Conservation (phyloP, 2,329 filamentous ascomycete genomes). For the Epichloe sibirici region DNA sequence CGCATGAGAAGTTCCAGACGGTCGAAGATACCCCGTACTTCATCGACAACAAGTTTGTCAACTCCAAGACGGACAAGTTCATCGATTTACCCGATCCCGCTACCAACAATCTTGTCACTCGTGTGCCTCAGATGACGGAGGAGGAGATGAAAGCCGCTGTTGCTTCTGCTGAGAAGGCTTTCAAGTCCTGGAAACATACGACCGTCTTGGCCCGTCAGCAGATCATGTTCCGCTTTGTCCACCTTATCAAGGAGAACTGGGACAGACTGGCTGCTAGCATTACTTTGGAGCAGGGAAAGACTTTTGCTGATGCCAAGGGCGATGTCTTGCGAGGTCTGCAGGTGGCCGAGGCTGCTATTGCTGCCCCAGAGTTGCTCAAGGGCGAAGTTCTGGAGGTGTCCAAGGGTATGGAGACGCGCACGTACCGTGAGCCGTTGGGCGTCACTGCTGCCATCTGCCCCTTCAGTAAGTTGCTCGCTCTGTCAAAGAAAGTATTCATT, state of each 20-base stretch:
- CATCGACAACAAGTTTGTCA: conserved; percentile 65
- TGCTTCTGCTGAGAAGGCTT: conserved; percentile 63
- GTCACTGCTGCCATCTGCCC: conserved; percentile 77
- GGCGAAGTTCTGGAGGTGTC: conserved; percentile 76
- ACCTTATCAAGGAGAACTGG: conserved; percentile 72
- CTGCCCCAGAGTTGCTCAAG: conserved; percentile 68
- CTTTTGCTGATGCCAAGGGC: conserved; percentile 68
- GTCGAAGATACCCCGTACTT: conserved; percentile 69
- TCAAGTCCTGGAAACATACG: conserved; percentile 59
- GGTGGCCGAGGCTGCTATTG: conserved; percentile 73
- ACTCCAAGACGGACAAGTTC: conserved; percentile 56
- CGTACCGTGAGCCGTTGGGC: conserved; percentile 69
- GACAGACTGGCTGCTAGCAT: conserved; percentile 75
- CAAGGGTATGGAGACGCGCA: conserved; percentile 82
- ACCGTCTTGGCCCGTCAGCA: conserved; percentile 65
- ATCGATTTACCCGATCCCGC: conserved; percentile 75
- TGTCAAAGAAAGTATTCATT: too few species aligned
- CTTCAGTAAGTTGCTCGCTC: conserved; percentile 47
- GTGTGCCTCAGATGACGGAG: conserved; percentile 71
- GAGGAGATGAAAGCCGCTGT: conserved; percentile 65
- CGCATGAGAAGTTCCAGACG: conserved; percentile 56
- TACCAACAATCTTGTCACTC: conserved; percentile 74
- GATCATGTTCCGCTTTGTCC: conserved; percentile 80
- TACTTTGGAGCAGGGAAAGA: conserved; percentile 81
- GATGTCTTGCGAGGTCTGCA: conserved; percentile 74